These are phyloP conservation scores for Zygoascus tannicola DNA, from an alignment of 805 yeast species.

Conservation along the genomic window DNA sequence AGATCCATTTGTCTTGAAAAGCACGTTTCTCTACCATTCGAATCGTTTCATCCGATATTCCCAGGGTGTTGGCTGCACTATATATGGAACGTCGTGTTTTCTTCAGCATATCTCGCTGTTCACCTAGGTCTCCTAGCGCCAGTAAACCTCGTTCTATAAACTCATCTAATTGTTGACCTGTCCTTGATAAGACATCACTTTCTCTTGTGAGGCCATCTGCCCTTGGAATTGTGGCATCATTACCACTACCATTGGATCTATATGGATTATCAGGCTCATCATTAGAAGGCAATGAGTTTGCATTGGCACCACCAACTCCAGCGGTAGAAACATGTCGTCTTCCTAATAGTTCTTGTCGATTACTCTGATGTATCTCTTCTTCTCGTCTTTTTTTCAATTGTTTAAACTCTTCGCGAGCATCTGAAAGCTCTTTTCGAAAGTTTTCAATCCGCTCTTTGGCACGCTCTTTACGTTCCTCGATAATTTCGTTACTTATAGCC, in stretches of 20 bases:
- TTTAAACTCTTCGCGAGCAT: slow-evolving; percentile 43
- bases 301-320: slow-evolving; percentile 7
- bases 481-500: slow-evolving; percentile 49
- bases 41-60: slow-evolving; percentile 80
- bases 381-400: slow-evolving; percentile 50
- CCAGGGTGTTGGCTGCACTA: slow-evolving; percentile 66
- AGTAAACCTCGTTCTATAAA: slow-evolving; percentile 82
- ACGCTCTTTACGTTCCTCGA: slow-evolving; percentile 45
- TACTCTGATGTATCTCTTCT: slow-evolving; percentile 37
- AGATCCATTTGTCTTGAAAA: slow-evolving; percentile 75
- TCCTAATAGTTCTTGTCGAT: slow-evolving; percentile 47
- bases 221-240: slow-evolving; percentile 24
- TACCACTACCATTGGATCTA: background rate
- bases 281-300: background rate
- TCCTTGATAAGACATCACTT: slow-evolving; percentile 44
- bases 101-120: slow-evolving; percentile 66
- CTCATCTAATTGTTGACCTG: slow-evolving; percentile 77
- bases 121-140: slow-evolving; percentile 77
- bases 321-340: slow-evolving; percentile 30
- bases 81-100: slow-evolving; percentile 56
- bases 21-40: slow-evolving; percentile 71
- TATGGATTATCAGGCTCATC: slow-evolving; percentile 27
- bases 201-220: slow-evolving; percentile 66
- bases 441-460: slow-evolving; percentile 51
- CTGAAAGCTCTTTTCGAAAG: slow-evolving; percentile 38